Evolutionary conservation across 345 rosid species (phyloP).

Genomic region (Alliaria petiolata): DNA sequence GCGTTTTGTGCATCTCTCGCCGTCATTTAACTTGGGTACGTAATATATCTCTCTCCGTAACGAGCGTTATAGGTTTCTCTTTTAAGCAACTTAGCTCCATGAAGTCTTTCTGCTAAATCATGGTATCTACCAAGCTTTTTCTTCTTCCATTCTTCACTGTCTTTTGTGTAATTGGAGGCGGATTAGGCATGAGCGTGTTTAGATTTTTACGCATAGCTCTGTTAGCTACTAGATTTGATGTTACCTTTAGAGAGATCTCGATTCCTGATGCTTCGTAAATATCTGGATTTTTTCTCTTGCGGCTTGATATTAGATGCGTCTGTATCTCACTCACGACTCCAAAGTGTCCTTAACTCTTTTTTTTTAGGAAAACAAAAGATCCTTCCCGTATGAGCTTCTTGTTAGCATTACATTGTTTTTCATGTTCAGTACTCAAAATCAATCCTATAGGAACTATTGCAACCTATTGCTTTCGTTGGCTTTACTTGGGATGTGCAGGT

Average conservation of each 20-base stretch:
- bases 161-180: background rate
- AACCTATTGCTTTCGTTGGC: background rate
- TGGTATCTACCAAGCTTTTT: background rate
- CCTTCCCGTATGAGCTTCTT: background rate
- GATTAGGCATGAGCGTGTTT: background rate
- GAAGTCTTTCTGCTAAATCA: background rate
- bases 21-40: background rate
- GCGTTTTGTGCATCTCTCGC: background rate
- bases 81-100: background rate
- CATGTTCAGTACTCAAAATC: background rate
- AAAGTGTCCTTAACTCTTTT: too few relatives aligned
- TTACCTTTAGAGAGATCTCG: slow-evolving; percentile 1
- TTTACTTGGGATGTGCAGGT: background rate
- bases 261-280: background rate
- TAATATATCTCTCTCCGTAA: background rate
- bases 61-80: background rate
- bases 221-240: slow-evolving; percentile 4
- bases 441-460: background rate
- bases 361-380: background rate
- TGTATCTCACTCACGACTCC: too few relatives aligned
- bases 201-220: background rate
- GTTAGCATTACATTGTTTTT: background rate
- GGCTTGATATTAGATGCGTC: background rate
- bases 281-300: background rate
- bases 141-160: background rate